Conservation (phyloP, 2,329 filamentous ascomycete genomes). For the Cordyceps farinosa region DNA sequence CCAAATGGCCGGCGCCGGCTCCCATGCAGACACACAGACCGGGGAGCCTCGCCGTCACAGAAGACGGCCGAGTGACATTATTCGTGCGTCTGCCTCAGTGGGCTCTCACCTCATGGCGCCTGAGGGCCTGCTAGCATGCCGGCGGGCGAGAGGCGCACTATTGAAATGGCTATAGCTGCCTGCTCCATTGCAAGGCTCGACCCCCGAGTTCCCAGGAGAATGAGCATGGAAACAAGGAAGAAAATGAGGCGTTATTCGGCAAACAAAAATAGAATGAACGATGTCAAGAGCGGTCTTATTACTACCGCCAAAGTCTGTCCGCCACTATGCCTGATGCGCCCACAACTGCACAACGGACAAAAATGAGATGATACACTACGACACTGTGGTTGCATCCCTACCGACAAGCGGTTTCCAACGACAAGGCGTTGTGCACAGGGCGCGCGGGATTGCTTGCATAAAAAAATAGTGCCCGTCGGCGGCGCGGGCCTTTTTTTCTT, state of each 20-base stretch:
- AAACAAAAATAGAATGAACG: neutral
- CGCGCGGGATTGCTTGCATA: constrained; percentile 2
- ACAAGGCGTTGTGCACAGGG: neutral
- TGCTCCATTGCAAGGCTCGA: neutral
- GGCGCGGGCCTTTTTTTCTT: neutral
- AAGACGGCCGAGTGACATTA: neutral
- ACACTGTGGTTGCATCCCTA: neutral
- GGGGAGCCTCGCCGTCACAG: neutral
- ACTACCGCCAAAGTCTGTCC: too few species aligned
- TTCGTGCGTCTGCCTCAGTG: neutral
- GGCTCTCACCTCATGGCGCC: neutral
- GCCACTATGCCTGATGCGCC: too few species aligned
- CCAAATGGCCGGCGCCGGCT: neutral
- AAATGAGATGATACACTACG: neutral
- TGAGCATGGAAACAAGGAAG: neutral
- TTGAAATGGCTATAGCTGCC: neutral
- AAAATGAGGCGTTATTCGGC: neutral
- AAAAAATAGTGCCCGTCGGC: constrained; percentile 8
- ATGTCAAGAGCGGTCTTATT: neutral
- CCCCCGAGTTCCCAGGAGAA: neutral
- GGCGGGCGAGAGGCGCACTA: constrained; percentile 5
- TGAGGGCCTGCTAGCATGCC: neutral
- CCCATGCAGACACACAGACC: neutral
- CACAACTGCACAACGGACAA: neutral
- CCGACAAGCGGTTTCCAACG: neutral